Evolutionary conservation across 805 yeast genomes (phyloP).

Genomic region (Hanseniaspora pseudoguilliermondii): DNA sequence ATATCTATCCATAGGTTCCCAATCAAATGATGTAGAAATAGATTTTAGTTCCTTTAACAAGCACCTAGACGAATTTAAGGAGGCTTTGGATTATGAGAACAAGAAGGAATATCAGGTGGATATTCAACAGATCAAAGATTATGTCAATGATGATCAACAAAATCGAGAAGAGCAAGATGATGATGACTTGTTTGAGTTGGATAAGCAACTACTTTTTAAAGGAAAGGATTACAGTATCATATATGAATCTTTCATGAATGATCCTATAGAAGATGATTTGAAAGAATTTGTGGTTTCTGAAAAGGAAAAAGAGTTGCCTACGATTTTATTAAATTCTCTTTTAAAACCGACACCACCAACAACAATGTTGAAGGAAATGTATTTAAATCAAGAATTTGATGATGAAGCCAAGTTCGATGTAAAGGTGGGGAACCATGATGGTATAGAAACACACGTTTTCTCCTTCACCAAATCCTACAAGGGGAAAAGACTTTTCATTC

Average conservation of each 20-base stretch:
- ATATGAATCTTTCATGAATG: slow-evolving; percentile 4
- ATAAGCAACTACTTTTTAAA: background rate
- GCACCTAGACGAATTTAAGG: background rate
- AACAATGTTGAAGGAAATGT: background rate
- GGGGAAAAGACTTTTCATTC: background rate
- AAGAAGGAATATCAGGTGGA: background rate
- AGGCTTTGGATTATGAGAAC: background rate
- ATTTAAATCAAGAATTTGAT: slow-evolving; percentile 2
- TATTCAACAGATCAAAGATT: background rate
- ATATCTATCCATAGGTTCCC: background rate
- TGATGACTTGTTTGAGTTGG: background rate
- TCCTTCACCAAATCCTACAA: background rate
- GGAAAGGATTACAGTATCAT: slow-evolving; percentile 1
- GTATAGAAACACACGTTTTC: background rate
- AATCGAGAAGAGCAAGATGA: background rate
- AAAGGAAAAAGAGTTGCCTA: slow-evolving; percentile 7
- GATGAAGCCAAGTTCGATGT: slow-evolving; percentile 20
- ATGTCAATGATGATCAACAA: background rate
- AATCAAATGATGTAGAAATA: background rate
- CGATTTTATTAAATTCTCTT: background rate
- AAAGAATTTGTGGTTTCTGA: slow-evolving; percentile 9
- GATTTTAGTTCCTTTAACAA: background rate
- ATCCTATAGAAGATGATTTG: slow-evolving; percentile 7
- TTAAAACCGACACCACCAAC: background rate
- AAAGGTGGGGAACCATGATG: slow-evolving; percentile 11